Evolutionary conservation across 306 rosid species (phyloP), one percentile per base, ranked within the genome.

Genomic region (Cicer cuneatum): DNA sequence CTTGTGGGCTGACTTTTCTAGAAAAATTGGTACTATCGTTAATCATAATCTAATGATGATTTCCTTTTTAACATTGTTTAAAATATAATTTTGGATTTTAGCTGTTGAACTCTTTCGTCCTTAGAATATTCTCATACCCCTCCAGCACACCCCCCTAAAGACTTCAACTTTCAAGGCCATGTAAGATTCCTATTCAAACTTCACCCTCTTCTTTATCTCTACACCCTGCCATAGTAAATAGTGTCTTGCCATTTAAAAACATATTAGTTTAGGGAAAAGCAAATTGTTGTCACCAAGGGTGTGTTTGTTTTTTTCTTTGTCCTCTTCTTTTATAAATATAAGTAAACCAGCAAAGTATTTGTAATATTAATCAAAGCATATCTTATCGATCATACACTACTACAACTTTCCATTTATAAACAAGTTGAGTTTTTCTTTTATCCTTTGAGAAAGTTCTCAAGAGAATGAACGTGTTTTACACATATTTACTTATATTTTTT

Each of bases 11-110:
- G 93, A 89, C 92, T 86, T 91, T 84, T 79, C 76, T 86, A 81
- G 87, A 81, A 46, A 21, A 54, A 16, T 71, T 42, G 73, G 14
- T 24, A 8, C 48, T 52, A 73, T 80, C 87, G 82, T 84, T 91
- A 86, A 91, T 91, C 92, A 91, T 89, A 89, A 87, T 91, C 89
- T 86, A 91, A 91, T 91, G 80, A 91, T 91, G 87, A 80, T 65
- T 66, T 66, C 76, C 85, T 86, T 85, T 89, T 77, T 77, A 73
- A 75, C 84, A 65, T 88, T 85, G 73, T 91, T 89, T 87, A 89
- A 38, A 83, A 49, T 84, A 71, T 67, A 69, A 9, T 5, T 87
- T 91, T 91, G 97, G 91, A 86, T 10, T 89, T 91, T 91, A 81
- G 87, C 62, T 86, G 83, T 89, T 91, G 93, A 86, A 86, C 87